Evolutionary conservation across 768 basidiomycete genomes (phyloP), one percentile per base, ranked within the genome.

Genomic region (Ramaria sp.): DNA sequence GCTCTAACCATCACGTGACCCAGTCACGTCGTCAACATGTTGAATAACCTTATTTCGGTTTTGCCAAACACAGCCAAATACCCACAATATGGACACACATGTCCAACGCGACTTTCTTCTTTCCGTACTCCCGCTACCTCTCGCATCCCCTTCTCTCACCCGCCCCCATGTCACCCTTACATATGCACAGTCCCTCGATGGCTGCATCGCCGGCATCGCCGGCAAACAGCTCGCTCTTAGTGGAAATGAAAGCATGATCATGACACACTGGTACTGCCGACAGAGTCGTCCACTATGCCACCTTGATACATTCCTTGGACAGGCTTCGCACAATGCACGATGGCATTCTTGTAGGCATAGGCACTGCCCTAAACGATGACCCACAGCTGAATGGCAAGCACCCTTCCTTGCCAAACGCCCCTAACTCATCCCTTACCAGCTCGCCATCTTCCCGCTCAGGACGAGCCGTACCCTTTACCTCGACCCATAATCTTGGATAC

Each of bases 281-380:
- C 15, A 52, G 39, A 20, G 20, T 22, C 20, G n/a, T 19, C 7
- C 15, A n/a, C 41, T 7, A 10, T 22, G 33, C 22, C 17, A 59
- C 53, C 20, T 41, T 22, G n/a, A 12, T 33, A 53, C 20, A 9
- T 53, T 48, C 39, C 47, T 60, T 63, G 59, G 49, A 51, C 61
- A 95, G 93, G 84, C 82, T 98, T 81, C 76, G 95, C 60, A 77
- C 90, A 0, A 80, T 91, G 78, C 95, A 98, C 70, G 91, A 96
- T 64, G 92, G 79, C 9, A 97, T 99, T 59, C 72, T 99, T 13
- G 77, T 99, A 45, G 95, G 95, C 2, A 80, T 93, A 38, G 89
- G 88, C 7, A 98, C 95, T 0, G 83, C 90, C 20, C 70, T 91
- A 46, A 90, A 91, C 59, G 95, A 99, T 64, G 78, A 99, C 67